Conservation (phyloP, 805 yeast genomes). For the Debaryomyces maramus region DNA sequence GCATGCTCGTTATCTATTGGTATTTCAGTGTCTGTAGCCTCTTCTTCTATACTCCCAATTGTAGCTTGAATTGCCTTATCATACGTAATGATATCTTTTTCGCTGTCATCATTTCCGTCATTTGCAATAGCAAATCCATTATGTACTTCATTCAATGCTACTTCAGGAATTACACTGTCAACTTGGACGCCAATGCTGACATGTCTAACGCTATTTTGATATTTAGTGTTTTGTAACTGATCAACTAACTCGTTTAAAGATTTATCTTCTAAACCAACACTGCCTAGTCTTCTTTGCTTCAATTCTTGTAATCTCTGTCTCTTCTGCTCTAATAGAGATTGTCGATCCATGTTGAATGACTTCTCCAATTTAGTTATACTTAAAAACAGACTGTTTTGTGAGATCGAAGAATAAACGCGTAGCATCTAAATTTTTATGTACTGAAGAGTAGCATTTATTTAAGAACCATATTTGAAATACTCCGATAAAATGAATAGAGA, state of each 20-base stretch:
- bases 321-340: constrained; percentile 39
- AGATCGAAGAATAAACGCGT: too few relatives aligned
- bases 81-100: constrained; percentile 15
- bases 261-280: constrained; percentile 31
- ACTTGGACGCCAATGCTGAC: constrained; percentile 31
- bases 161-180: constrained; percentile 10
- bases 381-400: too few relatives aligned
- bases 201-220: constrained; percentile 3
- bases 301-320: constrained; percentile 34
- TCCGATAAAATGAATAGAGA: constrained; percentile 1
- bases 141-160: neutral
- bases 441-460: too few relatives aligned
- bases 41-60: too few relatives aligned
- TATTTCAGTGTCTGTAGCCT: constrained; percentile 4
- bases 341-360: constrained; percentile 45
- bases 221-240: constrained; percentile 9
- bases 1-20: neutral
- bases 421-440: too few relatives aligned
- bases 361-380: too few relatives aligned
- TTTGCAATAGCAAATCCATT: neutral
- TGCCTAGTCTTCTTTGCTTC: constrained; percentile 16
- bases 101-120: neutral
- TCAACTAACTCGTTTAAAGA: constrained; percentile 18
- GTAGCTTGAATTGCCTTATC: constrained; percentile 24
- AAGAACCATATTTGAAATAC: too few relatives aligned